Evolutionary conservation across 2,329 filamentous ascomycete genomes (phyloP).

Genomic region (Neopestalotiopsis sp.): DNA sequence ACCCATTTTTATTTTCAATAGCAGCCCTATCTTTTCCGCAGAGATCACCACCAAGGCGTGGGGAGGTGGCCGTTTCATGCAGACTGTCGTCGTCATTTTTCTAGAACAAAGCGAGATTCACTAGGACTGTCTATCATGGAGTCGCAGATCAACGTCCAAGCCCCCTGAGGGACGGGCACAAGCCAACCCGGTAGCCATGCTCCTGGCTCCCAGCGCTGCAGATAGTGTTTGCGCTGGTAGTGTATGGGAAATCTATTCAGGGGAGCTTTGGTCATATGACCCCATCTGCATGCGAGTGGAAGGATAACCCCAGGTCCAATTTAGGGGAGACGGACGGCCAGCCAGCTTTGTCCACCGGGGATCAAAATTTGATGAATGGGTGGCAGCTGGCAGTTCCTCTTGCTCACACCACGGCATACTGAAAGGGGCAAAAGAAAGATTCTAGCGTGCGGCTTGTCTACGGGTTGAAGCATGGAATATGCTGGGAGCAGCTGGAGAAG

Average conservation of each 20-base stretch:
- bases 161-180: neutral
- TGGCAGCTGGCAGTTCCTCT: neutral
- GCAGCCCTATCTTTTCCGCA: neutral
- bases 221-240: neutral
- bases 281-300: conserved; percentile 16
- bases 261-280: conserved; percentile 16
- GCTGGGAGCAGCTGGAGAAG: neutral
- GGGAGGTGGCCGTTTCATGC: conserved; percentile 16
- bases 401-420: neutral
- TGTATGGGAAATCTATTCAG: neutral
- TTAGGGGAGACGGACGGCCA: conserved; percentile 1
- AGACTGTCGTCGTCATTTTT: conserved; percentile 14
- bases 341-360: neutral
- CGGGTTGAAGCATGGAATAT: neutral
- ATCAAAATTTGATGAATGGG: conserved; percentile 1
- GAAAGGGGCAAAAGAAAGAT: neutral
- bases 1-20: neutral
- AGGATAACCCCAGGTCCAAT: conserved; percentile 7
- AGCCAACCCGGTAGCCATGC: neutral
- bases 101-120: neutral
- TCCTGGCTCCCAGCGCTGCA: neutral
- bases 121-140: conserved; percentile 2
- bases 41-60: neutral
- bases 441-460: neutral
- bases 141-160: conserved; percentile 7